phyloP scores from a whole-genome alignment of 1,139 yeast species.

The Hyphopichia buzzinii region DNA sequence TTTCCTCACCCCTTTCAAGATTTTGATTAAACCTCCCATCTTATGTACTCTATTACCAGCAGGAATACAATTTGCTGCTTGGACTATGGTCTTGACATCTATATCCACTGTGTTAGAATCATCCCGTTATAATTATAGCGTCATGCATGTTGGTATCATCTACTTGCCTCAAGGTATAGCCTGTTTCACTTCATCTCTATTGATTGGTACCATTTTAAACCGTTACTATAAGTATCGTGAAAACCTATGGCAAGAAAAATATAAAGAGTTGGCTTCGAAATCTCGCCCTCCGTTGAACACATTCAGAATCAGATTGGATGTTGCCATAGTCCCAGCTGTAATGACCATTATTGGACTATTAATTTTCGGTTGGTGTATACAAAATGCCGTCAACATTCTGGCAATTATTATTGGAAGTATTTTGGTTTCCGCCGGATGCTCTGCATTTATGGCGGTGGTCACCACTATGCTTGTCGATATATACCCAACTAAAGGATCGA shows the following conservation, averaged over 20 bases:
- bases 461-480: conserved; percentile 40
- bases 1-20: conserved; percentile 28
- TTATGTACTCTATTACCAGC: conserved; percentile 27
- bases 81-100: conserved; percentile 38
- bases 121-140: conserved; percentile 28
- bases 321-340: conserved; percentile 23
- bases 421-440: conserved; percentile 27
- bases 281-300: conserved; percentile 27
- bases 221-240: conserved; percentile 24
- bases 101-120: conserved; percentile 30
- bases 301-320: conserved; percentile 25
- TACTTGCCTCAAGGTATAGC: conserved; percentile 40
- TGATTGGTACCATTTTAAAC: conserved; percentile 28
- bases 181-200: conserved; percentile 29
- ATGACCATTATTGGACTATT: conserved; percentile 26
- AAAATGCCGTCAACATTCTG: conserved; percentile 21
- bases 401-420: conserved; percentile 32
- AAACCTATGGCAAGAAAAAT: conserved; percentile 15
- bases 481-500: conserved; percentile 31
- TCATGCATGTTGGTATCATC: conserved; percentile 36
- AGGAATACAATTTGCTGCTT: conserved; percentile 35
- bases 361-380: conserved; percentile 42
- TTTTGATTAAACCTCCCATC: conserved; percentile 23
- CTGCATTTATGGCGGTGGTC: conserved; percentile 26
- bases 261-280: conserved; percentile 11